Evolutionary conservation across 129 eudicot species (phyloP).

Genomic region (Chrysanthemum makinoi): DNA sequence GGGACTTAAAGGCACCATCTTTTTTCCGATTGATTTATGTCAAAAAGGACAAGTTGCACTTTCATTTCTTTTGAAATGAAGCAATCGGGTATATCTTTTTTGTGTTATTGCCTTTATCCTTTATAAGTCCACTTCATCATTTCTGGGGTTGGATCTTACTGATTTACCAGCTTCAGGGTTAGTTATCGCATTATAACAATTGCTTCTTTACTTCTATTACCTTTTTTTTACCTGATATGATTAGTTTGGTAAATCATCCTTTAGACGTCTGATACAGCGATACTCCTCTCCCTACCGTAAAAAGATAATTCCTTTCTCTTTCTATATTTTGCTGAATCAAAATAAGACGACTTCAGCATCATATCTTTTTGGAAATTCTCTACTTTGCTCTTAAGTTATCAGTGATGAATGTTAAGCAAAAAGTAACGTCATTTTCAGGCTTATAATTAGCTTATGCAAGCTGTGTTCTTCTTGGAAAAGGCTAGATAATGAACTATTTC

Average conservation of each 20-base stretch:
- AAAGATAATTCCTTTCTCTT: neutral
- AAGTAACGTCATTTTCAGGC: constrained; percentile 18
- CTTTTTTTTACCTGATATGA: constrained; percentile 17
- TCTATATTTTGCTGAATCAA: constrained; percentile 14
- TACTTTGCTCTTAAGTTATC: constrained; percentile 29
- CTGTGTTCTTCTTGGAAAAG: constrained; percentile 15
- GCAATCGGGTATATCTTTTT: neutral
- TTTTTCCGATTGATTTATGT: too few relatives aligned
- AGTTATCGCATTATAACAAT: neutral
- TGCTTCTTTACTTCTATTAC: neutral
- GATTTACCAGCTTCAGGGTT: too few relatives aligned
- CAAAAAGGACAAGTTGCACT: too few relatives aligned
- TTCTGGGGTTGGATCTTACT: too few relatives aligned
- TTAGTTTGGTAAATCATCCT: too few relatives aligned
- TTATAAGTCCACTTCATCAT: too few relatives aligned
- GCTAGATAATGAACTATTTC: constrained; percentile 10
- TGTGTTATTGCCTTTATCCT: too few relatives aligned
- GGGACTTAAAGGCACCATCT: too few relatives aligned
- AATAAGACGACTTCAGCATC: constrained; percentile 3
- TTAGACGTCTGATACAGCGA: too few relatives aligned
- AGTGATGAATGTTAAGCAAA: constrained; percentile 18
- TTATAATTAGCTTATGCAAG: constrained; percentile 10
- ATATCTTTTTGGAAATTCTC: constrained; percentile 21
- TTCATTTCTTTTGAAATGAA: too few relatives aligned
- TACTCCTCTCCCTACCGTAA: too few relatives aligned